Percentiles rank a stretch among this genome's conserved stretches.
Conservation (phyloP, 305 asterid genomes). For the Caryopteris hybrid region DNA sequence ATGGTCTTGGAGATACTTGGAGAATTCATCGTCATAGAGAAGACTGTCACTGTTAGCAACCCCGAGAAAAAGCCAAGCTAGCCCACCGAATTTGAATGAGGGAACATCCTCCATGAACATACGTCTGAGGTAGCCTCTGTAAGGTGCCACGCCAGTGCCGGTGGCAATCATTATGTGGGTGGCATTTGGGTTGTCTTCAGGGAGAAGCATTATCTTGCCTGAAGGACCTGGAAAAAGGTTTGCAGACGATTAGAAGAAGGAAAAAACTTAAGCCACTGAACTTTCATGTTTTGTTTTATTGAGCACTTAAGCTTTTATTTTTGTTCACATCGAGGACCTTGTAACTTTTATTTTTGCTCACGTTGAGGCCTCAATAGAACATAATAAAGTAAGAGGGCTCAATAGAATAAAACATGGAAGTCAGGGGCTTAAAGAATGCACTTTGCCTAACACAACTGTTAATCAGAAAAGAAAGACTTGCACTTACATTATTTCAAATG, state of each 20-base stretch:
- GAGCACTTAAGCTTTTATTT: not conserved
- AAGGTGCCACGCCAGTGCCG: conserved; percentile 98
- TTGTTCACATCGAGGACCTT: not conserved
- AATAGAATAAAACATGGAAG: not conserved
- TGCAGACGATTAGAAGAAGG: not conserved
- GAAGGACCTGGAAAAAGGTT: conserved; percentile 70
- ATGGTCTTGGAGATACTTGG: conserved; percentile 62
- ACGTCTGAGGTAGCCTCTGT: conserved; percentile 89
- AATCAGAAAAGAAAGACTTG: not conserved
- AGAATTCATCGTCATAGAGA: conserved; percentile 82
- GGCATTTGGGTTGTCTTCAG: conserved; percentile 84
- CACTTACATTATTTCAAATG: not conserved
- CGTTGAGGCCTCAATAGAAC: not conserved
- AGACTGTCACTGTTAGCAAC: conserved; percentile 92
- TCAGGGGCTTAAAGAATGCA: not conserved
- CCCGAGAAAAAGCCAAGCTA: conserved; percentile 99
- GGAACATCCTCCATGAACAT: conserved; percentile 94
- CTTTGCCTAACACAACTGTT: too few relatives aligned
- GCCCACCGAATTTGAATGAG: conserved; percentile 68
- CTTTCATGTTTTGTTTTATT: too few relatives aligned
- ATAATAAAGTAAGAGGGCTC: not conserved
- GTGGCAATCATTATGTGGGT: conserved; percentile 97
- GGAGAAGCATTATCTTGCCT: conserved; percentile 95
- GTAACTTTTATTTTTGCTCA: not conserved
- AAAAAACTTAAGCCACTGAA: not conserved